These are phyloP conservation scores for Poronia punctata DNA, from an alignment of 495 filamentous ascomycete species.

Conservation along the genomic window DNA sequence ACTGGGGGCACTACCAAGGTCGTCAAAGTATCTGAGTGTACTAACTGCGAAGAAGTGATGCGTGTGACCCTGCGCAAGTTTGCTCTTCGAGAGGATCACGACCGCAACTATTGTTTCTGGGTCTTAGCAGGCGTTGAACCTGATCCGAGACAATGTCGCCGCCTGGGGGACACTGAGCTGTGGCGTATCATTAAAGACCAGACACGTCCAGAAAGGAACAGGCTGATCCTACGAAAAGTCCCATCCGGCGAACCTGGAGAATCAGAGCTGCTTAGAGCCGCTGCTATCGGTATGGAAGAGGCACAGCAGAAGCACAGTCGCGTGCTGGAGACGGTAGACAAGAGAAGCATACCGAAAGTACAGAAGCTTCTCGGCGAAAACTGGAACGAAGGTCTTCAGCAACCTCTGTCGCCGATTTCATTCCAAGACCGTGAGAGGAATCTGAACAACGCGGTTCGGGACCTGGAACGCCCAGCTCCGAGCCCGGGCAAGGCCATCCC, in stretches of 20 bases:
- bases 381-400: constrained; percentile 67
- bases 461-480: constrained; percentile 51
- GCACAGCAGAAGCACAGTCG: constrained; percentile 63
- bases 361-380: constrained; percentile 78
- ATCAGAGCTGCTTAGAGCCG: constrained; percentile 72
- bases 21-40: constrained; percentile 80
- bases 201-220: constrained; percentile 70
- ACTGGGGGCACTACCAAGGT: constrained; percentile 85
- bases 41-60: constrained; percentile 85
- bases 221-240: constrained; percentile 84
- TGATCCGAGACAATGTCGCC: constrained; percentile 66
- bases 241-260: constrained; percentile 78
- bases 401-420: constrained; percentile 73
- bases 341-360: constrained; percentile 67
- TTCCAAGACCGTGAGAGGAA: constrained; percentile 58
- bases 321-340: constrained; percentile 53
- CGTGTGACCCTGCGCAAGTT: constrained; percentile 79
- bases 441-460: constrained; percentile 52
- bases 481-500: constrained; percentile 42
- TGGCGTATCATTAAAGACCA: constrained; percentile 75
- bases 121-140: constrained; percentile 77
- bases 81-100: constrained; percentile 63
- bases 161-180: constrained; percentile 75
- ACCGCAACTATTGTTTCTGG: constrained; percentile 77
- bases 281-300: constrained; percentile 77